Evolutionary conservation across 306 rosid genomes (phyloP).

Genomic region (Astragalus membranaceus): DNA sequence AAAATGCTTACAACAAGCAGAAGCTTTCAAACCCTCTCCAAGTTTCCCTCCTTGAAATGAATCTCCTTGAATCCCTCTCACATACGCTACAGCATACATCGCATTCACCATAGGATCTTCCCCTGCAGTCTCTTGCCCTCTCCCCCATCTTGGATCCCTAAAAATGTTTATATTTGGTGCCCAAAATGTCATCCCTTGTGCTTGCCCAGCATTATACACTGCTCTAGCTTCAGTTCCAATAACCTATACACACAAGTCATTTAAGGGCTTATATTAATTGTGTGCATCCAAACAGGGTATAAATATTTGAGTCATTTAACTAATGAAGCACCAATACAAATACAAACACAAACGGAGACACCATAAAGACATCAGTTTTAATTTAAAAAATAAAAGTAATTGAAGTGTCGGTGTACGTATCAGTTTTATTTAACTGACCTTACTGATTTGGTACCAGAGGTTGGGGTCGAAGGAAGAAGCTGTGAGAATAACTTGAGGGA

Average conservation of each 20-base stretch:
- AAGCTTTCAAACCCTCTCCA: conserved; percentile 53
- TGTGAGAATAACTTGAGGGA: conserved; percentile 93
- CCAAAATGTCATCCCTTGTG: conserved; percentile 88
- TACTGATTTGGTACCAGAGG: conserved; percentile 78
- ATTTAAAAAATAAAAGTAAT: too few relatives aligned
- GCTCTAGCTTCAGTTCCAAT: conserved; percentile 79
- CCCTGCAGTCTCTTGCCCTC: conserved; percentile 96
- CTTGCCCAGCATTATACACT: conserved; percentile 72
- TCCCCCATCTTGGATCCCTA: conserved; percentile 96
- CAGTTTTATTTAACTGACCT: conserved; percentile 38
- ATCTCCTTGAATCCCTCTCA: conserved; percentile 86
- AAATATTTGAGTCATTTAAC: too few relatives aligned
- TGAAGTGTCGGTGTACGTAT: too few relatives aligned
- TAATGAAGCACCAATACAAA: too few relatives aligned
- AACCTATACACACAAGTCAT: conserved; percentile 24
- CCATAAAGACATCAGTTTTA: too few relatives aligned
- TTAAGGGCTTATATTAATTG: too few relatives aligned
- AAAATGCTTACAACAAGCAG: conserved; percentile 93
- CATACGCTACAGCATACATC: conserved; percentile 53
- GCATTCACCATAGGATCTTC: conserved; percentile 72
- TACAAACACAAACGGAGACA: too few relatives aligned
- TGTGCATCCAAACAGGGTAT: too few relatives aligned
- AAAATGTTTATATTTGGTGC: conserved; percentile 89
- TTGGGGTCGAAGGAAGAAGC: conserved; percentile 68
- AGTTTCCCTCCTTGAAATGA: conserved; percentile 45